Conservation (phyloP, 768 basidiomycete species). For the Infundibulicybe gibba region DNA sequence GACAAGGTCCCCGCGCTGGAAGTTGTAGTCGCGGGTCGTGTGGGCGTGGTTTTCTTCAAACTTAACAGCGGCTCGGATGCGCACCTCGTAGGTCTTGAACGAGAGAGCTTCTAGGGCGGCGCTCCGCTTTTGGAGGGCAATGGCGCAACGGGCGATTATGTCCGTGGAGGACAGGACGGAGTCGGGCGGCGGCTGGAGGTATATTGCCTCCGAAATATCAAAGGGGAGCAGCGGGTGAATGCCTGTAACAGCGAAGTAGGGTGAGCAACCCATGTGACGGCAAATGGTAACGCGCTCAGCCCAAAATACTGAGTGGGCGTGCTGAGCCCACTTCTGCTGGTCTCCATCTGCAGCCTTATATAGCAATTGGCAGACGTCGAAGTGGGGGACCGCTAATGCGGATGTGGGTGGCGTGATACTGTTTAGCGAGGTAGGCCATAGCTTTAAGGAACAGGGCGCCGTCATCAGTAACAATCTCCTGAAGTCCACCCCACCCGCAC, state of each 20-base stretch:
- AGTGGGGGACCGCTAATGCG: not conserved
- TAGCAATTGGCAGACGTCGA: not conserved
- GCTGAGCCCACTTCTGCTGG: constrained; percentile 22
- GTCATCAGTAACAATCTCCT: constrained; percentile 28
- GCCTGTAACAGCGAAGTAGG: no score
- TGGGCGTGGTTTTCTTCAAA: constrained; percentile 14
- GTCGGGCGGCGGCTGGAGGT: constrained; percentile 16
- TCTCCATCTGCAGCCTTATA: no score
- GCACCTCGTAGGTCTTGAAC: constrained; percentile 8
- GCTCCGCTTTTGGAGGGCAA: constrained; percentile 18
- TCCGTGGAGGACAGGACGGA: constrained; percentile 15
- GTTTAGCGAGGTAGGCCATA: not conserved
- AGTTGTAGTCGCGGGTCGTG: constrained; percentile 20
- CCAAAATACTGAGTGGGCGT: constrained; percentile 25
- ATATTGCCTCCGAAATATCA: constrained; percentile 32
- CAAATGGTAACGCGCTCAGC: no score
- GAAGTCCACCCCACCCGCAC: constrained; percentile 21
- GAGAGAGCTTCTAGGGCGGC: constrained; percentile 9
- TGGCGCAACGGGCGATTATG: constrained; percentile 15
- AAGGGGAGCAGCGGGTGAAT: no score
- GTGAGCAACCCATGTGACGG: no score
- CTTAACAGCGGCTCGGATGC: constrained; percentile 6
- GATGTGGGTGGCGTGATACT: not conserved
- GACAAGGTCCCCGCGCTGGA: no score
- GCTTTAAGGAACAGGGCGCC: constrained; percentile 8